Conservation (phyloP, 2,329 filamentous ascomycete species). For the Aspergillus sp. region DNA sequence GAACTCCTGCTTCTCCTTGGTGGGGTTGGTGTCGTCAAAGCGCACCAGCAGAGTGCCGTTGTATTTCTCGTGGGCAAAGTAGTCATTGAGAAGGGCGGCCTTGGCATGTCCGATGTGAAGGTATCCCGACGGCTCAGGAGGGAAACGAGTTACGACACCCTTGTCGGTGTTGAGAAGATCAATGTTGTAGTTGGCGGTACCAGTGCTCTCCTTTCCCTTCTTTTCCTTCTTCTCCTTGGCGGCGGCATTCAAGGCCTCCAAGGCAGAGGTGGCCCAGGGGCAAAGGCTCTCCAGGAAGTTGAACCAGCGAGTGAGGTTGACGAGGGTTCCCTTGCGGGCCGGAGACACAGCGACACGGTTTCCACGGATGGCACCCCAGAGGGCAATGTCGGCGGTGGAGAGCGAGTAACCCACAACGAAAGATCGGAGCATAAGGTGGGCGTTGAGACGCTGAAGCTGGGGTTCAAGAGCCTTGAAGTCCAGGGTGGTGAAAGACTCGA, state of each 20-base stretch:
- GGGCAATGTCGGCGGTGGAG: conserved; percentile 72
- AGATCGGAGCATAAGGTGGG: conserved; percentile 81
- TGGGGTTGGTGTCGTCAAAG: conserved; percentile 96
- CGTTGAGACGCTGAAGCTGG: conserved; percentile 73
- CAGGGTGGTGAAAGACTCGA: conserved; percentile 52
- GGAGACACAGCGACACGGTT: conserved; percentile 83
- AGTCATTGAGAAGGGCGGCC: conserved; percentile 89
- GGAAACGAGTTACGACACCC: conserved; percentile 87
- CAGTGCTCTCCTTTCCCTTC: conserved; percentile 67
- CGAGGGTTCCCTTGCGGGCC: conserved; percentile 72
- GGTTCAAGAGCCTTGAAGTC: conserved; percentile 84
- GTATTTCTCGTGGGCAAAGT: conserved; percentile 92
- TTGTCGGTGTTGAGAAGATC: conserved; percentile 79
- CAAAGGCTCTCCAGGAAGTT: conserved; percentile 78
- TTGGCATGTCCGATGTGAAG: conserved; percentile 96
- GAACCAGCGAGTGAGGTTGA: conserved; percentile 84
- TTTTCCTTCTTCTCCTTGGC: conserved; percentile 67
- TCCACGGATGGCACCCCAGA: conserved; percentile 79
- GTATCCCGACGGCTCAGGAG: conserved; percentile 93
- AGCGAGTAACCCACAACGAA: conserved; percentile 81
- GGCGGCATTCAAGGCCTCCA: conserved; percentile 68
- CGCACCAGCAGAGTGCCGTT: conserved; percentile 86
- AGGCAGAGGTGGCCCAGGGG: conserved; percentile 69
- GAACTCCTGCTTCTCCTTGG: conserved; percentile 96
- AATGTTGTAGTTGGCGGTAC: conserved; percentile 79